Evolutionary conservation across 2,329 filamentous ascomycete genomes (phyloP).

Genomic region (Paraconiothyrium brasiliense): DNA sequence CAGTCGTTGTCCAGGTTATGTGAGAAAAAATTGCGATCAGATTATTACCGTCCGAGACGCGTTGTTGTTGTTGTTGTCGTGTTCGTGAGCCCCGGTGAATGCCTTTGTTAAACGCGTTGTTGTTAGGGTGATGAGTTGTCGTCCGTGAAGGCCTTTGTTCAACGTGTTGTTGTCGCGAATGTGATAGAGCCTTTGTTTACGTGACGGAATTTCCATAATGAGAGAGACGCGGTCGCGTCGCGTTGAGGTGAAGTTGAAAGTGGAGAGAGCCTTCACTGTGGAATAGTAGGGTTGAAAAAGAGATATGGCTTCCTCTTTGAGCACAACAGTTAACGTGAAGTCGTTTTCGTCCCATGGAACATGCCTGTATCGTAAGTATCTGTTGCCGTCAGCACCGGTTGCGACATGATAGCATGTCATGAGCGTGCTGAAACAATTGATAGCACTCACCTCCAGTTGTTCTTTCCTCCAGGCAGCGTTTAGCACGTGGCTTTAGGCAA

Average conservation of each 20-base stretch:
- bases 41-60: background rate
- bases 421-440: too few species aligned
- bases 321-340: background rate
- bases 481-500: too few species aligned
- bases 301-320: too few species aligned
- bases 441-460: too few species aligned
- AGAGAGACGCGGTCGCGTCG: constrained; percentile 2
- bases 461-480: too few species aligned
- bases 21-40: background rate
- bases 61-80: constrained; percentile 8
- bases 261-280: background rate
- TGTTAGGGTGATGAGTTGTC: background rate
- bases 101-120: constrained; percentile 1
- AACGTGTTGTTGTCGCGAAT: background rate
- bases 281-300: background rate
- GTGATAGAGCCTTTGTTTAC: background rate
- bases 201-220: background rate
- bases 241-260: background rate
- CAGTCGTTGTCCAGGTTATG: background rate
- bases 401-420: too few species aligned
- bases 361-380: too few species aligned
- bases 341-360: background rate
- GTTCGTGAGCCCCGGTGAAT: background rate
- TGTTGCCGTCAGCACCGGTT: too few species aligned
- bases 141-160: background rate